Conservation (phyloP, 768 basidiomycete genomes). For the Auricularia cornea region DNA sequence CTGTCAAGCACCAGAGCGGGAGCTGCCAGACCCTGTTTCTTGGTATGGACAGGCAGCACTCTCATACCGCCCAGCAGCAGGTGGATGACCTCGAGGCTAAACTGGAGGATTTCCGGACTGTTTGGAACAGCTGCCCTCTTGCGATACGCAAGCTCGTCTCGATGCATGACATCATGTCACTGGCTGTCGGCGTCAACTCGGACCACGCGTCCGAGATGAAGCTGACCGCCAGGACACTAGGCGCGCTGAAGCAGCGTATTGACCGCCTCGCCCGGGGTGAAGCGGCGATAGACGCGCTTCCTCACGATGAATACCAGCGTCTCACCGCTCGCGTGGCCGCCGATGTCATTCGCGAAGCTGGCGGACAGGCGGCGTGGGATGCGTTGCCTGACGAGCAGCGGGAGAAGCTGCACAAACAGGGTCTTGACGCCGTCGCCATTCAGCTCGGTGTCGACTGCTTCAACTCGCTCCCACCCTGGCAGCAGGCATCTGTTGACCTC, state of each 20-base stretch:
- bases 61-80: not conserved
- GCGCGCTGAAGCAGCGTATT: slow-evolving; percentile 5
- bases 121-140: not conserved
- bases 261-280: slow-evolving; percentile 3
- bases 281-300: not conserved
- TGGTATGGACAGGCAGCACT: not conserved
- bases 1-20: not conserved
- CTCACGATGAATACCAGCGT: not conserved
- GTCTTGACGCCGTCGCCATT: slow-evolving; percentile 11
- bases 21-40: not conserved
- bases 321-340: not conserved
- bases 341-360: not conserved
- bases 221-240: slow-evolving; percentile 12
- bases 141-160: not conserved
- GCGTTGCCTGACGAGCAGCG: slow-evolving; percentile 10
- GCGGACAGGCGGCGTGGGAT: not conserved
- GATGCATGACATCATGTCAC: not conserved
- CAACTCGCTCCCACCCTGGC: slow-evolving; percentile 6
- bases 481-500: slow-evolving; percentile 14
- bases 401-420: not conserved
- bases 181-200: slow-evolving; percentile 9
- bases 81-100: not conserved
- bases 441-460: slow-evolving; percentile 13
- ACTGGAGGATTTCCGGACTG: not conserved
- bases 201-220: slow-evolving; percentile 27